A percentile compares a stretch with the other conserved stretches of the same genome.
These are phyloP conservation scores for Triticum urartu DNA, from an alignment of 176 grass and related monocot genomes.

Conservation along the genomic window DNA sequence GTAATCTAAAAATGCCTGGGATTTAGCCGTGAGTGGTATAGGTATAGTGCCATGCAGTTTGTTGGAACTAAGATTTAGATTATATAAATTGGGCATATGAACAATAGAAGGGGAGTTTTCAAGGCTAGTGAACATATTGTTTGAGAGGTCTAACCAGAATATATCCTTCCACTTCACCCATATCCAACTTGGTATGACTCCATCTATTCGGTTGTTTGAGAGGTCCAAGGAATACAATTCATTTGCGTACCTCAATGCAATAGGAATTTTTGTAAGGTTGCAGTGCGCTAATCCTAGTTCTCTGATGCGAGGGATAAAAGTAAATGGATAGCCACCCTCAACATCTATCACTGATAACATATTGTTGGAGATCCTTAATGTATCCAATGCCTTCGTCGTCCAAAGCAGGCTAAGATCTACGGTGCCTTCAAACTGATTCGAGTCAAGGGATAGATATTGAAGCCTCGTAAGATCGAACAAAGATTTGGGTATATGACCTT, in stretches of 20 bases:
- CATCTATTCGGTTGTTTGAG: constrained; percentile 15
- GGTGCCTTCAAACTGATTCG: too few relatives aligned
- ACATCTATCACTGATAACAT: too few relatives aligned
- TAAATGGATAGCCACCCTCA: too few relatives aligned
- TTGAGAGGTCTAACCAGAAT: neutral
- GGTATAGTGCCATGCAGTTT: neutral
- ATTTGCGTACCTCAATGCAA: neutral
- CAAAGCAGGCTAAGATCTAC: too few relatives aligned
- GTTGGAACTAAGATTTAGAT: constrained; percentile 19
- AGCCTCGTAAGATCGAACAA: constrained; percentile 5
- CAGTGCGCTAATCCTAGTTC: neutral
- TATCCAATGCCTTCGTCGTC: too few relatives aligned
- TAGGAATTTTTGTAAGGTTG: neutral
- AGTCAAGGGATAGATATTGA: too few relatives aligned
- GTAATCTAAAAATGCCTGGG: accelerated
- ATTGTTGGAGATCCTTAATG: too few relatives aligned
- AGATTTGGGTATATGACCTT: constrained; percentile 26
- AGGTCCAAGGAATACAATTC: neutral
- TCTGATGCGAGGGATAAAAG: neutral
- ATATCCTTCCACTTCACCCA: neutral
- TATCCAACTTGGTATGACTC: constrained; percentile 33
- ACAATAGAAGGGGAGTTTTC: neutral
- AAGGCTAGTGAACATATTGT: neutral
- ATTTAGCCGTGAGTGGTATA: neutral
- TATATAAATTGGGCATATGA: accelerated